Evolutionary conservation across 2,329 filamentous ascomycete genomes (phyloP).

Genomic region (Periglandula ipomoeae): DNA sequence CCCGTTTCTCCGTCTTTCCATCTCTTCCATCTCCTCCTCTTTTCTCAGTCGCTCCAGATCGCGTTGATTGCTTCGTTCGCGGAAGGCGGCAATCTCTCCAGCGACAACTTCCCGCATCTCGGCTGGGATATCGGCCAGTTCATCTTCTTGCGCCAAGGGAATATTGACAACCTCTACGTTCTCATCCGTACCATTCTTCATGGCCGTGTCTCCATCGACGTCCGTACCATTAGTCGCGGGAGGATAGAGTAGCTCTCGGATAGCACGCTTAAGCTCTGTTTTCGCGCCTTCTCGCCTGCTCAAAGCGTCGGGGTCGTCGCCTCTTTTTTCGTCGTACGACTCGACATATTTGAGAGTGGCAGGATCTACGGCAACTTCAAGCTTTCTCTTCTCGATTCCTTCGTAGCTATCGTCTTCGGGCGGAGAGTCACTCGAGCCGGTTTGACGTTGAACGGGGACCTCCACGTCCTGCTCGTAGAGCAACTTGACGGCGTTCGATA

Average conservation of each 20-base stretch:
- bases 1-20: constrained; percentile 67
- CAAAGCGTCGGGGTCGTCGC: constrained; percentile 54
- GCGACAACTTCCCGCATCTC: constrained; percentile 96
- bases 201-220: constrained; percentile 56
- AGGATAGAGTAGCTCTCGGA: constrained; percentile 67
- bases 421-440: constrained; percentile 32
- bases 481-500: constrained; percentile 77
- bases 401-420: constrained; percentile 37
- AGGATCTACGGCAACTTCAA: constrained; percentile 72
- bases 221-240: constrained; percentile 39
- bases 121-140: constrained; percentile 86
- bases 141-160: constrained; percentile 78
- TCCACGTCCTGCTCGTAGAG: constrained; percentile 74
- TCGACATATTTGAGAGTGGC: constrained; percentile 79
- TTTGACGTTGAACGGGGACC: constrained; percentile 71
- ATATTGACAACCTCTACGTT: constrained; percentile 84
- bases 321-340: constrained; percentile 60
- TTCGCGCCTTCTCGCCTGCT: constrained; percentile 62
- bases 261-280: constrained; percentile 54
- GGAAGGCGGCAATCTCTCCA: constrained; percentile 86
- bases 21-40: constrained; percentile 87
- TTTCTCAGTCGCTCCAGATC: constrained; percentile 79
- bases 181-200: constrained; percentile 57
- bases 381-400: constrained; percentile 57
- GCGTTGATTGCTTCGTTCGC: constrained; percentile 79